Evolutionary conservation across 2,329 filamentous ascomycete genomes (phyloP).

Genomic region (Fusarium nematophilum): DNA sequence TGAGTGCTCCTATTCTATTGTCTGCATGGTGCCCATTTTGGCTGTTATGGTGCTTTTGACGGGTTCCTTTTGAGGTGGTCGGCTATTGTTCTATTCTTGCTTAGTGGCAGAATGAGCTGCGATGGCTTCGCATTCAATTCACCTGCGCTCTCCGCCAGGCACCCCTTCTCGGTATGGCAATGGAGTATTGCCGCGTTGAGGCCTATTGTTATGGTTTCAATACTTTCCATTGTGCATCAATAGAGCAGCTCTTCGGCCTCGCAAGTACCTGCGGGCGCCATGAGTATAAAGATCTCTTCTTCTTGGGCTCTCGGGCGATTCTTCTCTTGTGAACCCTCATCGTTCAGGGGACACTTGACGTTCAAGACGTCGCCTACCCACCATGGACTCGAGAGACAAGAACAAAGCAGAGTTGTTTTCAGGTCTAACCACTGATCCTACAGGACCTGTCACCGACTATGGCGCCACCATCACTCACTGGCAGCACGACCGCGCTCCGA

Average conservation of each 20-base stretch:
- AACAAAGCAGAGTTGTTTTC: constrained; percentile 17
- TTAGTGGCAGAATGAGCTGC: constrained; percentile 26
- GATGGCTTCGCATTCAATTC: background rate
- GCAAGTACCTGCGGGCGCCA: no score
- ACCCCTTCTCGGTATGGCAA: background rate
- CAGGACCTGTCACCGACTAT: constrained; percentile 93
- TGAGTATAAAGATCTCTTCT: no score
- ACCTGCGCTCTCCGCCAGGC: background rate
- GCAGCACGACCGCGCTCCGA: constrained; percentile 80
- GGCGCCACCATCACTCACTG: constrained; percentile 90
- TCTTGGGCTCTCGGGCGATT: background rate
- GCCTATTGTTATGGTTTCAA: constrained; percentile 1
- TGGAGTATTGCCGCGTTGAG: background rate
- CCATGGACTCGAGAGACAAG: constrained; percentile 14
- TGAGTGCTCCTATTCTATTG: constrained; percentile 51
- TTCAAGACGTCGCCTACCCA: background rate
- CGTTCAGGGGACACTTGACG: background rate
- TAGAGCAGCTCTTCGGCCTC: no score
- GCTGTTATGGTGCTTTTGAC: background rate
- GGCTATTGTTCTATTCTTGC: constrained; percentile 9
- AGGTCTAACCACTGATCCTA: constrained; percentile 31
- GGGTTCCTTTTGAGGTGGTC: background rate
- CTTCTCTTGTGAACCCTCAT: no score
- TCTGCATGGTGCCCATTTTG: constrained; percentile 1
- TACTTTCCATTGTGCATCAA: background rate